These are phyloP conservation scores for Diversispora eburnea DNA, from an alignment of 192 early-diverging fungal genomes.

Conservation along the genomic window DNA sequence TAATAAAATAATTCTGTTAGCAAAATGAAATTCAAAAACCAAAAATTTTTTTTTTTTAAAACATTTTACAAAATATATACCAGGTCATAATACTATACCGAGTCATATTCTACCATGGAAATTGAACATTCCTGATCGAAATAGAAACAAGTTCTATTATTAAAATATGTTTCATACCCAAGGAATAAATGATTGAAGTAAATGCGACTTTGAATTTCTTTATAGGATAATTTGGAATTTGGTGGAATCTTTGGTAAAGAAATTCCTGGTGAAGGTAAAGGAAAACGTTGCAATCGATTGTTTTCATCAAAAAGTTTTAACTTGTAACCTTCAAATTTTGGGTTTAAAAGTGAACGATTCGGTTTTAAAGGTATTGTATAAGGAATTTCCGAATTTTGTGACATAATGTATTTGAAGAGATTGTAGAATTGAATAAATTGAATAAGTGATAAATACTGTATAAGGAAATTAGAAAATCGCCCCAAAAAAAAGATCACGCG, in stretches of 20 bases:
- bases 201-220: constrained; percentile 59
- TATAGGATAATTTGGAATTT: constrained; percentile 55
- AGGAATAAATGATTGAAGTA: constrained; percentile 62
- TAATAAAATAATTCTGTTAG: neutral
- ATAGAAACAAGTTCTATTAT: constrained; percentile 33
- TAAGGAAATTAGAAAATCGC: too few relatives aligned
- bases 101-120: constrained; percentile 36
- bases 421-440: too few relatives aligned
- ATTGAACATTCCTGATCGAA: constrained; percentile 39
- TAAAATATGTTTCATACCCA: constrained; percentile 35
- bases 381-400: neutral
- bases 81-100: constrained; percentile 28
- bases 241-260: constrained; percentile 39
- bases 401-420: too few relatives aligned
- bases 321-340: constrained; percentile 73
- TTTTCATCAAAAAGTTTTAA: constrained; percentile 51
- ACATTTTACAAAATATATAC: neutral
- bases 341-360: constrained; percentile 42
- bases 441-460: too few relatives aligned
- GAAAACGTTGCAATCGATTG: constrained; percentile 23
- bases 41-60: too few relatives aligned
- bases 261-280: constrained; percentile 34
- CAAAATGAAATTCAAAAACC: too few relatives aligned
- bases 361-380: neutral
- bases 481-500: too few relatives aligned